Conservation (phyloP, 805 yeast species). For the Yarrowia divulgata region DNA sequence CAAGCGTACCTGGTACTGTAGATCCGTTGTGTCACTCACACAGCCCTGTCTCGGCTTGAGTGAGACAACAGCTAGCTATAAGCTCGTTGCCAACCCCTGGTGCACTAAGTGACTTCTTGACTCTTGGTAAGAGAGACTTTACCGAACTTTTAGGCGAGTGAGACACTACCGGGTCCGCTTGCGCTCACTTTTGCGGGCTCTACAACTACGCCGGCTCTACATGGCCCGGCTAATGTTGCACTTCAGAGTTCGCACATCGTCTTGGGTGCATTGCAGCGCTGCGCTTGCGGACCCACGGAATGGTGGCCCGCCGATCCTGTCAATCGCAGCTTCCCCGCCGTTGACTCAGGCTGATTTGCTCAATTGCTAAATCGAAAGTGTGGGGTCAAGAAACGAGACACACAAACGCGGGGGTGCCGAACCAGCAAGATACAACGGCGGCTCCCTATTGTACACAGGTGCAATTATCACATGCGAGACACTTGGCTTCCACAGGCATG, state of each 20-base stretch:
- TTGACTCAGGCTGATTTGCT: constrained; percentile 15
- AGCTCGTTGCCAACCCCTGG: neutral
- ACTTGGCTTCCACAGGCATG: neutral
- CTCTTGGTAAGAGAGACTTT: no score
- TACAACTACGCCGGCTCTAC: constrained; percentile 8
- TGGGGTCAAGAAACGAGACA: constrained; percentile 17
- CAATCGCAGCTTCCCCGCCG: constrained; percentile 27
- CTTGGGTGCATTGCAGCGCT: neutral
- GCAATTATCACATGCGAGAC: constrained; percentile 11
- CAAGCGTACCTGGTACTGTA: no score
- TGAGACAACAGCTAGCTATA: constrained; percentile 24
- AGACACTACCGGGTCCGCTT: constrained; percentile 20
- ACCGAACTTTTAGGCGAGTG: neutral
- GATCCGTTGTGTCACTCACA: neutral
- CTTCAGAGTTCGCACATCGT: constrained; percentile 22
- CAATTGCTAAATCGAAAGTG: constrained; percentile 12
- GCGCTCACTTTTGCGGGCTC: constrained; percentile 15
- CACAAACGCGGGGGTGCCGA: neutral
- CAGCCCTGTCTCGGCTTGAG: neutral
- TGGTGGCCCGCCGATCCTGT: constrained; percentile 11
- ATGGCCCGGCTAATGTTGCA: constrained; percentile 34
- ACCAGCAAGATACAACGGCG: neutral
- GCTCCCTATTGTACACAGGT: no score
- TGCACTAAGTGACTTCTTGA: no score
- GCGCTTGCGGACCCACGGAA: constrained; percentile 20